Evolutionary conservation across 371 early-diverging fungal species (phyloP).

Genomic region (Mucor saturninus): DNA sequence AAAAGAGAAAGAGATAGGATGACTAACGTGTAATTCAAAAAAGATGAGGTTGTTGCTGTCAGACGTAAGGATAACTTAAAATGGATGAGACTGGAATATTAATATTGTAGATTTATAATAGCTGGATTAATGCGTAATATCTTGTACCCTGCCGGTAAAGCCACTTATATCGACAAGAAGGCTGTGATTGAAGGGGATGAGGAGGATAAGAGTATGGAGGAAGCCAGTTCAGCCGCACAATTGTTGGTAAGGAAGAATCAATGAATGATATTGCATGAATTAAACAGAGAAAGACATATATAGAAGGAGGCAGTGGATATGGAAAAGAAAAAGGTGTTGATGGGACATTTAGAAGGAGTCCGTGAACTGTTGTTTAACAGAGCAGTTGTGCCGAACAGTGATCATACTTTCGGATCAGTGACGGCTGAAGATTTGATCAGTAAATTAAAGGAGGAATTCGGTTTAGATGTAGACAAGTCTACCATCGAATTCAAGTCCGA

Average conservation of each 20-base stretch:
- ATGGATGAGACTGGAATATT: constrained; percentile 5
- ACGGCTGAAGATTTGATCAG: constrained; percentile 49
- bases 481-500: constrained; percentile 45
- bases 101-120: constrained; percentile 17
- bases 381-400: constrained; percentile 48
- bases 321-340: constrained; percentile 22
- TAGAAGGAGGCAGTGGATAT: not conserved
- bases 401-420: constrained; percentile 57
- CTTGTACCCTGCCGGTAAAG: constrained; percentile 49
- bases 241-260: too few relatives aligned
- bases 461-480: constrained; percentile 40
- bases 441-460: constrained; percentile 45
- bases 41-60: constrained; percentile 52
- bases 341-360: constrained; percentile 31
- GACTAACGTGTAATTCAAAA: not conserved
- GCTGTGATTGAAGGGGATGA: not conserved
- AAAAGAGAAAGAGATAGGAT: not conserved
- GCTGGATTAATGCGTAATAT: constrained; percentile 61
- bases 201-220: too few relatives aligned
- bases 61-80: constrained; percentile 42
- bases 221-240: too few relatives aligned
- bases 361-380: constrained; percentile 40
- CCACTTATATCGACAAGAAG: constrained; percentile 39
- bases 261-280: too few relatives aligned
- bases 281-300: not conserved